Evolutionary conservation across 208 protist genomes (phyloP).

Genomic region (Acanthamoeba castellanii): DNA sequence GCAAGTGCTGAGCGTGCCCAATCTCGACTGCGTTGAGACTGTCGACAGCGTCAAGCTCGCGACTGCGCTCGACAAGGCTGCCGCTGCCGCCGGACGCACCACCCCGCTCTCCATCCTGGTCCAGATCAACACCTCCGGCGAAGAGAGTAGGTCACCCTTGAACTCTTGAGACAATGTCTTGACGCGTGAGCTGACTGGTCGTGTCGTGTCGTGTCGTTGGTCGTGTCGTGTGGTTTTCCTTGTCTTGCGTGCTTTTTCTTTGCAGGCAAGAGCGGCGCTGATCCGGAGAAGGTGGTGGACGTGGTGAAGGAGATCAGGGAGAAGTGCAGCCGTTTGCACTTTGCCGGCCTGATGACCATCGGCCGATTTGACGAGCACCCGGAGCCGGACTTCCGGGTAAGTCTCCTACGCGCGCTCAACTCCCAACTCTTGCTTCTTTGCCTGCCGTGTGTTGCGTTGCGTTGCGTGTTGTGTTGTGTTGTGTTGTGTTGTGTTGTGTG

Average conservation of each 20-base stretch:
- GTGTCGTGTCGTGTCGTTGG: too few species aligned
- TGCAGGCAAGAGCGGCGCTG: constrained; percentile 92
- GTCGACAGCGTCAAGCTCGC: constrained; percentile 95
- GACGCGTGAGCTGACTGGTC: neutral
- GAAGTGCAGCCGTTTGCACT: constrained; percentile 85
- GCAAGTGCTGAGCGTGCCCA: constrained; percentile 67
- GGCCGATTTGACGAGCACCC: constrained; percentile 91
- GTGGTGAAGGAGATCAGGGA: constrained; percentile 90
- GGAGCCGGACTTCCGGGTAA: constrained; percentile 92
- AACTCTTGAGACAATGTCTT: neutral
- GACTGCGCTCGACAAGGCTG: constrained; percentile 91
- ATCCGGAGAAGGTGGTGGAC: constrained; percentile 88
- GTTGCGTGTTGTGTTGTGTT: neutral
- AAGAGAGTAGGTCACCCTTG: constrained; percentile 87
- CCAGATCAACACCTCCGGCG: constrained; percentile 96
- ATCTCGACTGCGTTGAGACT: constrained; percentile 92
- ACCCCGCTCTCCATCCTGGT: constrained; percentile 91
- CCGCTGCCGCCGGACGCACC: neutral
- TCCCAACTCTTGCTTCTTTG: constrained; percentile 1
- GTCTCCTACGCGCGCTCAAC: constrained; percentile 71
- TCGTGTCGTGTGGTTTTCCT: too few species aligned
- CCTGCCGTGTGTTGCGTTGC: too few species aligned
- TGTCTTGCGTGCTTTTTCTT: too few species aligned
- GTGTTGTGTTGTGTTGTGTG: too few species aligned
- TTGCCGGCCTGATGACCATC: constrained; percentile 98